Conservation (phyloP, 2,329 filamentous ascomycete species). For the Colletotrichum orchidophilum region DNA sequence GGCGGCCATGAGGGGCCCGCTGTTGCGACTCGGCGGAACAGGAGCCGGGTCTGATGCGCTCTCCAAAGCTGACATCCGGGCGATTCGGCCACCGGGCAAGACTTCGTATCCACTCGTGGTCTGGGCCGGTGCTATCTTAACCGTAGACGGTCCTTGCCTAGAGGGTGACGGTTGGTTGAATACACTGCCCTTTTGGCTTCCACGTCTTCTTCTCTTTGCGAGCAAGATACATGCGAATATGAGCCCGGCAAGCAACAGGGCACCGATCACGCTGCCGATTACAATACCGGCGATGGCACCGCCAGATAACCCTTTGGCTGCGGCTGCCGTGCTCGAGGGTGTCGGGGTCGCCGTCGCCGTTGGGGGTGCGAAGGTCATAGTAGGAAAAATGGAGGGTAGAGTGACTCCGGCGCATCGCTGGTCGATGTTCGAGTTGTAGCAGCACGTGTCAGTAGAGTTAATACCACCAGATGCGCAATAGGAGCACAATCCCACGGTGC, state of each 20-base stretch:
- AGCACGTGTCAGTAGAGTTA: conserved; percentile 96
- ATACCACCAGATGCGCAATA: conserved; percentile 86
- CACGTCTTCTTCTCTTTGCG: conserved; percentile 59
- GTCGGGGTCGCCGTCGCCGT: conserved; percentile 56
- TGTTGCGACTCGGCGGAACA: conserved; percentile 49
- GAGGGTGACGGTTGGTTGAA: conserved; percentile 90
- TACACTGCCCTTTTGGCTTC: conserved; percentile 74
- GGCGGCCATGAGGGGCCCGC: conserved; percentile 41
- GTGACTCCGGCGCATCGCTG: conserved; percentile 78
- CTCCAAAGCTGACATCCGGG: conserved; percentile 94
- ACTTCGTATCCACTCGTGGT: conserved; percentile 70
- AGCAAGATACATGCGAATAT: conserved; percentile 73
- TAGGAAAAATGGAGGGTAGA: conserved; percentile 78
- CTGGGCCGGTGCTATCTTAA: conserved; percentile 45
- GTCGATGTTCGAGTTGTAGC: conserved; percentile 82
- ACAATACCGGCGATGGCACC: conserved; percentile 92
- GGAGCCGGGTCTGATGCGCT: conserved; percentile 72
- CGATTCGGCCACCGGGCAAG: conserved; percentile 87
- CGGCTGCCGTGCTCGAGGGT: conserved; percentile 41
- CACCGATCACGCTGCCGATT: conserved; percentile 79
- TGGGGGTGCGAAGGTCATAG: conserved; percentile 66
- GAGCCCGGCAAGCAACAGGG: conserved; percentile 74
- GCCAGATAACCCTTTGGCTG: conserved; percentile 68
- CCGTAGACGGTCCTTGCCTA: conserved; percentile 57
- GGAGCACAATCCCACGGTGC: conserved; percentile 80